Base-by-base conservation (phyloP, 495 filamentous ascomycete species). In the Penicillium chermesinum region DNA sequence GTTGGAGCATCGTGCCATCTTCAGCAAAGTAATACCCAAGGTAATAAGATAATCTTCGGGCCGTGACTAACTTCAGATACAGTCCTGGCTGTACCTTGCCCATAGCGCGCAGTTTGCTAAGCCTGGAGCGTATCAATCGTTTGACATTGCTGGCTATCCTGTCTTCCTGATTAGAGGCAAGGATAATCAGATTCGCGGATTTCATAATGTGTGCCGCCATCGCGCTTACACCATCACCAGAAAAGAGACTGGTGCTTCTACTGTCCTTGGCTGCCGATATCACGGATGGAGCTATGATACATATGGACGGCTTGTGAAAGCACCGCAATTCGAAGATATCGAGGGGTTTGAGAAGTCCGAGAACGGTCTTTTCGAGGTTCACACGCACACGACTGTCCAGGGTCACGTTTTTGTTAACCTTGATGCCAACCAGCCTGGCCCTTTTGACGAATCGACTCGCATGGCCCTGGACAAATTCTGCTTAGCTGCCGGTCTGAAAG, bases 201-300 rank as follows among this genome's bases (percentile, higher is more conserved):
- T 83, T 52, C 75, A 82, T 57, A 82, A 82, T 50, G 74, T 81
- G 1, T 83, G 79, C 52, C 66, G 79, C 3, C 79, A 83, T 53
- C 68, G 78, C 17, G 78, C 79, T 30, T 81, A 76, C 57, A 74
- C 76, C 1, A 68, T 83, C 21, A 72, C 76, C 13, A 66, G 63
- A n/a, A 75, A 72, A 27, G 67, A 77, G 27, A 57, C 57, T 3
- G 80, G 80, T 2, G 67, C 62, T 21, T 70, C 75, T 14, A 69
- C 66, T 7, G 71, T 82, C 7, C 66, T 83, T 10, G 62, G 70
- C 1, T 85, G 80, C 59, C 67, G 74, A 36, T 85, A 83, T 51
- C 81, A 85, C 58, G 80, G 81, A 18, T 85, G 81, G 80, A 76
- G 73, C 32, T 83, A 83, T 49, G 73, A 78, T 44, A 69, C 72